Conservation (phyloP, 1,284 basidiomycete genomes). For the Rugosomyces carneus region DNA sequence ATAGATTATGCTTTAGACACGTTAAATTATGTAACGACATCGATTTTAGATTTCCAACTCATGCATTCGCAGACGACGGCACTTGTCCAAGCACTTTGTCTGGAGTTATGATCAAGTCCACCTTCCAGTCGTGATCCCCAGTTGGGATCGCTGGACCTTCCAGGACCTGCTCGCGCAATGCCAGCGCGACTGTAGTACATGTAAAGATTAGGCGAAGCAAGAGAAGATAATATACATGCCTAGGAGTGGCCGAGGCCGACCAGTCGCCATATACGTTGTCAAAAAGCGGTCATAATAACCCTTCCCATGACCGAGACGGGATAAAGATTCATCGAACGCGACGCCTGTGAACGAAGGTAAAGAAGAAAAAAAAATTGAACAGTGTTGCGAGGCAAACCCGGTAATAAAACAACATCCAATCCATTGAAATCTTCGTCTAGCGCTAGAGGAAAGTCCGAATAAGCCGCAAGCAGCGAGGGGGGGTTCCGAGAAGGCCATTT, state of each 20-base stretch:
- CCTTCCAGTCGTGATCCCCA: constrained; percentile 56
- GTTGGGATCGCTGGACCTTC: constrained; percentile 49
- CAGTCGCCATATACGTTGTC: constrained; percentile 39
- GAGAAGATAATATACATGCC: constrained; percentile 24
- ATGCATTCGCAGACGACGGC: neutral
- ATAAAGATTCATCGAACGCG: constrained; percentile 67
- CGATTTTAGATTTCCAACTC: neutral
- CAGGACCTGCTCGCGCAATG: constrained; percentile 61
- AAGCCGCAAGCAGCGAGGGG: neutral
- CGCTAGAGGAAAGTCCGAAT: constrained; percentile 28
- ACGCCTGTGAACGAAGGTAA: constrained; percentile 41
- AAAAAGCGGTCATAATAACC: constrained; percentile 78
- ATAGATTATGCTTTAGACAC: neutral
- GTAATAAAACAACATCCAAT: constrained; percentile 64
- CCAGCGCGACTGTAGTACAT: constrained; percentile 46
- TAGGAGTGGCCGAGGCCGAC: constrained; percentile 42
- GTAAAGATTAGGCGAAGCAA: too few relatives aligned
- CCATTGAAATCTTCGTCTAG: constrained; percentile 33
- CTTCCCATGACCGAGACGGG: constrained; percentile 73
- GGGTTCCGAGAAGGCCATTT: constrained; percentile 13
- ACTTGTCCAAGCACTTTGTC: constrained; percentile 28
- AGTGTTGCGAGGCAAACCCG: constrained; percentile 44
- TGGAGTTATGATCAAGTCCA: constrained; percentile 61
- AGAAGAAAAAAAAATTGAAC: too few relatives aligned
- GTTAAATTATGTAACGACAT: neutral